Conservation (phyloP, 208 protist species). For the Trypanosoma theileri region DNA sequence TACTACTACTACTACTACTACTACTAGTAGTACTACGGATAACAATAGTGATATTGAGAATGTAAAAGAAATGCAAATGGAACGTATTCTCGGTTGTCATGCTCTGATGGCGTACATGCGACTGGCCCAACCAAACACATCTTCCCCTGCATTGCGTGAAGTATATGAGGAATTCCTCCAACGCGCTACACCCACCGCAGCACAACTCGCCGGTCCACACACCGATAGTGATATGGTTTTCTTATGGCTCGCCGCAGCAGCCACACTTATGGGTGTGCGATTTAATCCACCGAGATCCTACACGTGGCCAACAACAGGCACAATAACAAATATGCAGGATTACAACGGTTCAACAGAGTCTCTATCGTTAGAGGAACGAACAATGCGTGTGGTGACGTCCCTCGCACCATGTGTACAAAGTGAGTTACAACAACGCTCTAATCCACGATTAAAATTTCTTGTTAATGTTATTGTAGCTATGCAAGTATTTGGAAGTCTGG, state of each 20-base stretch:
- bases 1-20: too few relatives aligned
- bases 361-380: conserved; percentile 7
- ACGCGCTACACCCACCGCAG: not conserved
- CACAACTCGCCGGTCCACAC: not conserved
- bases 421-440: conserved; percentile 16
- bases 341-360: not conserved
- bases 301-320: conserved; percentile 3
- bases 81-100: conserved; percentile 21
- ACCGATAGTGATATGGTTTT: conserved; percentile 27
- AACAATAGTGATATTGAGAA: too few relatives aligned
- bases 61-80: not conserved
- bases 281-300: not conserved
- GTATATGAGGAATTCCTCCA: conserved; percentile 18
- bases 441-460: conserved; percentile 25
- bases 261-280: conserved; percentile 13
- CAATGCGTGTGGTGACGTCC: not conserved
- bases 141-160: not conserved
- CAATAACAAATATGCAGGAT: not conserved
- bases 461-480: conserved; percentile 24
- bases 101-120: conserved; percentile 23
- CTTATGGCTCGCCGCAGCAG: conserved; percentile 27
- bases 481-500: conserved; percentile 14
- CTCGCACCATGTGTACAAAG: conserved; percentile 17
- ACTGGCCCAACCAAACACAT: not conserved
- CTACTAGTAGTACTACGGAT: too few relatives aligned